A percentile compares a stretch with the other conserved stretches of the same genome.
These are phyloP conservation scores for Yamadazyma olivae DNA, from an alignment of 805 yeast genomes.

Conservation along the genomic window DNA sequence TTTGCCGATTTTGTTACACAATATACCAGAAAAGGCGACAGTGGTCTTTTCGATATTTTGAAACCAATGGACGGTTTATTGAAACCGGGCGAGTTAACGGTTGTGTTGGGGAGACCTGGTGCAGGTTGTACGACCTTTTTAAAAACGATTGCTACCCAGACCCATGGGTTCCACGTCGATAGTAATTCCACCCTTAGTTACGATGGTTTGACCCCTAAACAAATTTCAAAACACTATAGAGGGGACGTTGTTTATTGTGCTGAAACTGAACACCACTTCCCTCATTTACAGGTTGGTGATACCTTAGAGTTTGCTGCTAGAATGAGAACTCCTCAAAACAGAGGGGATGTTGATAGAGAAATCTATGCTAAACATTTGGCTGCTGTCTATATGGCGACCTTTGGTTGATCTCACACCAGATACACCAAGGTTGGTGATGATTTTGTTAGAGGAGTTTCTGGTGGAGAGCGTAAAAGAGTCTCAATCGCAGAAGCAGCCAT, in stretches of 20 bases:
- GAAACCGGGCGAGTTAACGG: constrained; percentile 39
- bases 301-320: constrained; percentile 55
- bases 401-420: constrained; percentile 50
- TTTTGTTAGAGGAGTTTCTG: constrained; percentile 70
- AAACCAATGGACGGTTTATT: constrained; percentile 23
- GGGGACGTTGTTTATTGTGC: constrained; percentile 45
- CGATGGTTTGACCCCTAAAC: constrained; percentile 31
- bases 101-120: constrained; percentile 42
- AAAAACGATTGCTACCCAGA: constrained; percentile 35
- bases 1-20: constrained; percentile 15
- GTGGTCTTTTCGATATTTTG: constrained; percentile 16
- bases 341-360: constrained; percentile 33
- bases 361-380: constrained; percentile 40
- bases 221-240: constrained; percentile 26
- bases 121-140: constrained; percentile 40
- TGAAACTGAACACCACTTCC: constrained; percentile 57
- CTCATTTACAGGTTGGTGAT: constrained; percentile 53
- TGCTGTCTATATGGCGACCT: constrained; percentile 42
- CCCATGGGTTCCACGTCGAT: constrained; percentile 36
- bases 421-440: constrained; percentile 64
- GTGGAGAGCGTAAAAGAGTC: constrained; percentile 85
- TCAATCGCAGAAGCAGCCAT: constrained; percentile 77
- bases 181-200: constrained; percentile 28
- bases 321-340: constrained; percentile 44
- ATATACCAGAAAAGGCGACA: constrained; percentile 18